Conservation (phyloP, 2,329 filamentous ascomycete genomes). For the Cladosporium sp. region DNA sequence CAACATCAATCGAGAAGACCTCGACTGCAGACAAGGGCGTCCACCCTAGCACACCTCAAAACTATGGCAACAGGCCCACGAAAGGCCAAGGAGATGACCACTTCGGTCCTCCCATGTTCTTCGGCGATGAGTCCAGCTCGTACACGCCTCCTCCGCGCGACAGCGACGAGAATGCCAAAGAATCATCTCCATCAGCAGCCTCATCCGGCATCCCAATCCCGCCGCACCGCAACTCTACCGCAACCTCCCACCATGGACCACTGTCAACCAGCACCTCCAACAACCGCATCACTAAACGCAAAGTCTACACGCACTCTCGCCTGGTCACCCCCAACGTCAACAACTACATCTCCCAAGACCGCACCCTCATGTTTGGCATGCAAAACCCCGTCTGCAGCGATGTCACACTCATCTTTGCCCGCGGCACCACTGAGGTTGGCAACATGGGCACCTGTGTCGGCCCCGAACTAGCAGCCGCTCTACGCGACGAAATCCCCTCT, state of each 20-base stretch:
- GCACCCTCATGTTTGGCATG: slow-evolving; percentile 8
- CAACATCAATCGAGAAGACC: slow-evolving; percentile 3
- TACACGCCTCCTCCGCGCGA: background rate
- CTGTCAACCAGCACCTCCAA: background rate
- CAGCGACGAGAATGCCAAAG: background rate
- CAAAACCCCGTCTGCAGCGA: slow-evolving; percentile 35
- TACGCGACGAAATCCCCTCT: slow-evolving; percentile 22
- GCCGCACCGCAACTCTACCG: background rate
- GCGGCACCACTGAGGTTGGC: slow-evolving; percentile 52
- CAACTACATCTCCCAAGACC: background rate
- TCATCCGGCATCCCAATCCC: background rate
- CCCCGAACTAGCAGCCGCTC: slow-evolving; percentile 46
- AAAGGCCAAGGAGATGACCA: background rate
- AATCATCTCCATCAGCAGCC: background rate
- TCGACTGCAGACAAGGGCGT: background rate
- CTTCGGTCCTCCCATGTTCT: background rate
- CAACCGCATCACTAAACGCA: background rate
- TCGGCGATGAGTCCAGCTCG: background rate
- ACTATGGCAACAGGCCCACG: background rate
- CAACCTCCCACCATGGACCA: background rate
- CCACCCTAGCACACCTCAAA: background rate
- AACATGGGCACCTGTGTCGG: slow-evolving; percentile 51
- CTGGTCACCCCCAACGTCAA: slow-evolving; percentile 1
- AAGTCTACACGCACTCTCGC: background rate
- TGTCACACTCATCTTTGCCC: slow-evolving; percentile 55